Base-by-base conservation (phyloP, 352 stramenopile genomes). In the Aphanomyces invadans region DNA sequence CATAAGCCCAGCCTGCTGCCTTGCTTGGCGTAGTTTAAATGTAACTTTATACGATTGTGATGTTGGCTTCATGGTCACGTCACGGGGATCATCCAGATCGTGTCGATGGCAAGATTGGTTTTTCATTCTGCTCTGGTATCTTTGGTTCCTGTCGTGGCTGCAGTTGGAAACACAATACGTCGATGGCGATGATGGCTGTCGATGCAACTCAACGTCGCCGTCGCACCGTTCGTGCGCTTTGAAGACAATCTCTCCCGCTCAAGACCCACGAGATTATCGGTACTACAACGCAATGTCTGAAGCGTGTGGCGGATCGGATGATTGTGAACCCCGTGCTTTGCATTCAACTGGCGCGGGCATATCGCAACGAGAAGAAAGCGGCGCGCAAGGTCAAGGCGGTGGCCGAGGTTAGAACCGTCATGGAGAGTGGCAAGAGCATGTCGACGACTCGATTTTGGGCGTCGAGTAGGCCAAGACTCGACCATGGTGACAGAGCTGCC, bases 401-500 rank as follows among this genome's bases (percentile, higher is more conserved):
- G 51, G 48, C 72, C 4, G 82, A 91, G 67, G 75, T 79, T 12
- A 86, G 81, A 71, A 74, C 74, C 29, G 82, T 91, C 49, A 59
- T 89, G 44, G 71, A 26, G 49, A 57, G 1, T 57, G 49, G 49
- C 49, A 26, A 19, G 17, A 33, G 12, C 49, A 57, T 12, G 57
- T 78, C 19, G 77, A 74, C 21, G 80, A 90, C 63, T 73, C 64
- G 26, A 70, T 90, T 32, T 66, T 90, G 2, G 73, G 65, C 4
- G 71, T 70, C 26, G 75, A 86, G 29, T 64, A 90, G 19, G 74
- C 84, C 17, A 71, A 77, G 39, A 76, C 71, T 33, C 86, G 87
- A 48, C 25, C 84, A 23, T 88, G 79, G 65, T 84, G 77, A 48
- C 75, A 89, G 21, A 86, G 68, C 62, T 90, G 81, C 78, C 80